Conservation (phyloP, 2,329 filamentous ascomycete species). For the Colletotrichum truncatum region DNA sequence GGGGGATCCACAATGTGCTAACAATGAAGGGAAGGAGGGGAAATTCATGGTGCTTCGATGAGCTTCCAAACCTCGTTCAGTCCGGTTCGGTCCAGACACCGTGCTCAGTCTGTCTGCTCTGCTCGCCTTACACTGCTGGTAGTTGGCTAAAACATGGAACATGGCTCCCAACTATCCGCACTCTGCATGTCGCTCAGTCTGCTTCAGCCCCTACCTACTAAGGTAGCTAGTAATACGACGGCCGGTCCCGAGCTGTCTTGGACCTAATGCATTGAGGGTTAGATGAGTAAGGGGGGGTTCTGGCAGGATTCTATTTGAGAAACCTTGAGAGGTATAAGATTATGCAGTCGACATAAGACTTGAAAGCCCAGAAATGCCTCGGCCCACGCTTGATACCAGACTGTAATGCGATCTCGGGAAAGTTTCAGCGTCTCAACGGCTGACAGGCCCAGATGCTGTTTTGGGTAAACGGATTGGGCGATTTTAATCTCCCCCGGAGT, state of each 20-base stretch:
- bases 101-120: not conserved
- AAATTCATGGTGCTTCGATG: conserved; percentile 27
- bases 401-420: not conserved
- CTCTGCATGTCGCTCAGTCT: not conserved
- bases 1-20: conserved; percentile 17
- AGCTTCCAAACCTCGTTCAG: conserved; percentile 23
- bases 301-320: not conserved
- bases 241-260: not conserved
- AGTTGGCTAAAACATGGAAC: not conserved
- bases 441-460: not conserved
- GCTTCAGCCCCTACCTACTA: not conserved
- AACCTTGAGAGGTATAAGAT: no score
- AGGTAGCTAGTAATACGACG: not conserved
- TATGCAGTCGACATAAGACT: not conserved
- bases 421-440: conserved; percentile 11
- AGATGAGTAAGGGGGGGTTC: not conserved
- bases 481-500: conserved; percentile 8
- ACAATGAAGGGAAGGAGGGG: conserved; percentile 18
- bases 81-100: not conserved
- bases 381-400: not conserved
- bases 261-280: not conserved
- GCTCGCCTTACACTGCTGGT: not conserved
- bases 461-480: conserved; percentile 7
- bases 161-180: not conserved
- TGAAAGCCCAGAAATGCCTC: conserved; percentile 7